Base-by-base conservation (phyloP, 2,329 filamentous ascomycete genomes). In the Botrytis elliptica region DNA sequence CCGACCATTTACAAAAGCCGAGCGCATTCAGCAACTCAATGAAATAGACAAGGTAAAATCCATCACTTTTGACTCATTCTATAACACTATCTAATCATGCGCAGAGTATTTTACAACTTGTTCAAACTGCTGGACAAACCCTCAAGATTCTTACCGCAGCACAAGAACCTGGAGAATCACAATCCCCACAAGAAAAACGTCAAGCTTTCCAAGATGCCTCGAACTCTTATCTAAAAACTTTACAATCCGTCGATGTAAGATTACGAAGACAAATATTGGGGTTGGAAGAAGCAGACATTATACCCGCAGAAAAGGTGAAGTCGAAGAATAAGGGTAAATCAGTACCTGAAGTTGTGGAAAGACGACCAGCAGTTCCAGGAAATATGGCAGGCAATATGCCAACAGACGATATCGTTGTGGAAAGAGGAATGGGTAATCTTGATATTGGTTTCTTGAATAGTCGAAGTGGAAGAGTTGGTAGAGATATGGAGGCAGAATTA, bases 391-490 rank as follows among this genome's bases (percentile, higher is more conserved):
- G 57, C 64, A 75, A 49, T 62, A 77, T 57, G 52, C 52, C 73
- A n/a, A 52, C 63, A 49, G 60, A 69, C 7, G 69, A 76, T n/a
- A 71, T 79, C 16, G 82, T 82, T 62, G 81, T 72, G 18, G 77
- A 79, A 86, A 57, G 83, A 85, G 73, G 88, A 85, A 36, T 85
- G 85, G 78, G 87, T 3, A 80, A 79, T 29, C 85, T 98, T 71
- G 95, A 98, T 80, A 91, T 97, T 22, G 95, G 95, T 46, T 95
- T 93, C 89, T 83, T 98, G 78, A 98, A 98, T 81, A 95, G 93
- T 79, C 88, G 93, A 73, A 93, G 93, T 75, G 92, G 93, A 76
- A 91, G 91, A 76, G 92, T 97, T 36, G 93, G 93, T 73, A 89
- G 91, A 79, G 92, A 93, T 76, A 96, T 95, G 86, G 94, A 97